These are phyloP conservation scores for Cytospora chrysosperma DNA, from an alignment of 2,329 filamentous ascomycete species.

Conservation along the genomic window DNA sequence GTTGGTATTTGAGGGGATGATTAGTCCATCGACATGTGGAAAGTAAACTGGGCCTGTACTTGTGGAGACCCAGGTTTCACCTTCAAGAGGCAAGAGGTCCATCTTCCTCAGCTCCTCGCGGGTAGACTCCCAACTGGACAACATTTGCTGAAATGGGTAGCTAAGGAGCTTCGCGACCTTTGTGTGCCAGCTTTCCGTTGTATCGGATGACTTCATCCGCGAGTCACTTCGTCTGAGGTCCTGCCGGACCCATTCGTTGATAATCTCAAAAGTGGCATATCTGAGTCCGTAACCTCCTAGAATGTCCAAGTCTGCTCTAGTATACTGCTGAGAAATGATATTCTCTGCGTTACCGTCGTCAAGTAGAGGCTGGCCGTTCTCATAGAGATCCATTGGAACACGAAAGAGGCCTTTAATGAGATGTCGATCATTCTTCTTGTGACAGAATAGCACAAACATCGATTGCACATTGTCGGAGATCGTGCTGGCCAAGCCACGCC, in stretches of 20 bases:
- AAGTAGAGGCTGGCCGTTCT: constrained; percentile 29
- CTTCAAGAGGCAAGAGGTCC: constrained; percentile 24
- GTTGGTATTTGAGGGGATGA: constrained; percentile 25
- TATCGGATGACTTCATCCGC: constrained; percentile 22
- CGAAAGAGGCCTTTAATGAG: constrained; percentile 8
- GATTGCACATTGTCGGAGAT: constrained; percentile 30
- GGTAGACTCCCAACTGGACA: neutral
- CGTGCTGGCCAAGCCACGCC: constrained; percentile 28
- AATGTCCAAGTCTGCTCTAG: constrained; percentile 12
- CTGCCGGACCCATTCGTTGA: constrained; percentile 1
- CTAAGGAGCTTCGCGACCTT: constrained; percentile 26
- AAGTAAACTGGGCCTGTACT: constrained; percentile 23
- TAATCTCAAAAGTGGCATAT: neutral
- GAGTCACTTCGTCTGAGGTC: constrained; percentile 18
- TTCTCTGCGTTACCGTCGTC: constrained; percentile 20
- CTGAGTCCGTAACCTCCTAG: constrained; percentile 5
- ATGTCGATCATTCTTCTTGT: constrained; percentile 5
- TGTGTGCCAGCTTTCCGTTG: constrained; percentile 26
- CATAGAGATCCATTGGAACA: constrained; percentile 13
- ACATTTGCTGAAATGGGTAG: neutral
- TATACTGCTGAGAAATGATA: constrained; percentile 23
- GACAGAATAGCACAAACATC: constrained; percentile 22
- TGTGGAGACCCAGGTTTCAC: constrained; percentile 26
- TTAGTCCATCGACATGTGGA: constrained; percentile 4
- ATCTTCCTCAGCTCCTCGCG: constrained; percentile 8